Evolutionary conservation across 768 basidiomycete genomes (phyloP).

Genomic region (Lentinula sp.): DNA sequence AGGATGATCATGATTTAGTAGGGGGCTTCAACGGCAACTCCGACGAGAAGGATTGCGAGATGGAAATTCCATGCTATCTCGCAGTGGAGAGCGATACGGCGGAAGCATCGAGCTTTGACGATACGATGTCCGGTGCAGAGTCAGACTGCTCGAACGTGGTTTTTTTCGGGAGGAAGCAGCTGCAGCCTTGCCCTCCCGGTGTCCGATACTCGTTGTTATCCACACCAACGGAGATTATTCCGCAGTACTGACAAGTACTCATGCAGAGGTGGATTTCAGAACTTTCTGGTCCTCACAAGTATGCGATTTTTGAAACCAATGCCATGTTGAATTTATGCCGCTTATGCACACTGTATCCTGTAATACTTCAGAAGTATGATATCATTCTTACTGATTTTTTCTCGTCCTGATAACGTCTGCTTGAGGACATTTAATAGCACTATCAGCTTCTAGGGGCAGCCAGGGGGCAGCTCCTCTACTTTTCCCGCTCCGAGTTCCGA

Average conservation of each 20-base stretch:
- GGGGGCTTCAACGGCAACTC: neutral
- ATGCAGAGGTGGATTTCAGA: no score
- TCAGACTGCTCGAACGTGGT: neutral
- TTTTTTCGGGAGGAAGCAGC: neutral
- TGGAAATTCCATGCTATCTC: neutral
- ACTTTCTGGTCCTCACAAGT: neutral
- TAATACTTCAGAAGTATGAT: no score
- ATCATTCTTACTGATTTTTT: no score
- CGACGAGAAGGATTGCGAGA: neutral
- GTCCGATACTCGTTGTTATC: neutral
- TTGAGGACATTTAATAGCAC: no score
- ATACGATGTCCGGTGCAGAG: neutral
- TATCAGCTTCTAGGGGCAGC: no score
- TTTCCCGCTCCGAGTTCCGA: no score
- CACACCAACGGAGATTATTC: neutral
- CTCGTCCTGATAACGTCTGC: no score
- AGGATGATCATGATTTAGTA: neutral
- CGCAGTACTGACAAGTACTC: neutral
- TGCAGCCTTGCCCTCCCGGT: neutral
- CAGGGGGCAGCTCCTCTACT: no score
- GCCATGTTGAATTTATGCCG: neutral
- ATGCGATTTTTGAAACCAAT: neutral
- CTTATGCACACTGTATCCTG: no score
- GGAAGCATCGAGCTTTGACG: neutral
- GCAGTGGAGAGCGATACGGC: neutral